Evolutionary conservation across 2,329 filamentous ascomycete genomes (phyloP), one percentile per base, ranked within the genome.

Genomic region (Diaporthe sp.): DNA sequence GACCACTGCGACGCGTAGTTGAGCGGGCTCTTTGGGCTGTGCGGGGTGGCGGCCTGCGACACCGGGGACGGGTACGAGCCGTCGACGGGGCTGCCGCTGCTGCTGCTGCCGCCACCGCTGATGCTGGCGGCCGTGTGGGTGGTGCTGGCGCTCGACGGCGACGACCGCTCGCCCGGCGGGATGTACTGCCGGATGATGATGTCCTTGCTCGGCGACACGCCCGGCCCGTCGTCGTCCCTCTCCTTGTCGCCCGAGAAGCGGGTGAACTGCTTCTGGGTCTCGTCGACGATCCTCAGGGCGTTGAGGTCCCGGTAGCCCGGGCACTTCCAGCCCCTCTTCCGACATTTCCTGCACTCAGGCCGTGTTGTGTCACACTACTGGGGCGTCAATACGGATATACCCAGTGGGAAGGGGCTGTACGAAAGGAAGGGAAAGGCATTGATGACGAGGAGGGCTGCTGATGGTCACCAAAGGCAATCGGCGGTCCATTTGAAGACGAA

Each of bases 231-330:
- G 6, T 73, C 70, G 39, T 39, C 68, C 65, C 57, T 39, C 8
- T 77, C 74, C 57, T 70, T 74, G 44, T 77, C 74, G 34, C 67
- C 76, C 8, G 76, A 75, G 67, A 77, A 77, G 51, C 76, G 76
- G 1, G 76, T 74, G 58, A 74, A 74, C 31, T 76, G 74, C 60
- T 77, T 77, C 44, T 77, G 74, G 7, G 76, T 77, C 74, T 77
- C 74, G 57, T 77, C 76, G 17, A 77, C 76, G n/a, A 77, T 77
- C 60, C 76, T 70, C 31, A 77, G 46, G 42, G 76, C 76, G 44
- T 76, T 77, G 42, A 76, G 76, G 22, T 77, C 76, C 28, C 76
- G 74, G 34, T 77, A 77, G 53, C 76, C 76, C 7, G 76, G 76
- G 8, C 76, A 77, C n/a, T 76, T 74, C 74, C 74, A 76, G 46